Percentiles rank a stretch among this genome's conserved stretches.
Evolutionary conservation across 257 asterid species (phyloP).

Genomic region (Linderniella brevidens): DNA sequence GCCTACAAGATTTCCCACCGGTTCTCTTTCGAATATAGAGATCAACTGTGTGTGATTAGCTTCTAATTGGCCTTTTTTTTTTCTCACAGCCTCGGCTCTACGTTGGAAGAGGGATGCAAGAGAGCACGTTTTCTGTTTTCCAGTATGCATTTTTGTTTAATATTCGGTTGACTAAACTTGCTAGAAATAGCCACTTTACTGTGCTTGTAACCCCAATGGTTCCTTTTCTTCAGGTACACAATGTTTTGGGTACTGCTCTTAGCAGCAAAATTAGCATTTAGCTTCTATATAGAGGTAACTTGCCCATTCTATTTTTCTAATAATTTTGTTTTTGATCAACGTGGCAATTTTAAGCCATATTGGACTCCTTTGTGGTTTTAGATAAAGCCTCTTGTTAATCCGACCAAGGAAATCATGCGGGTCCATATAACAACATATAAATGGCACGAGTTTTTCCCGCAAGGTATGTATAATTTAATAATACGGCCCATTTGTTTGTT

Average conservation of each 20-base stretch:
- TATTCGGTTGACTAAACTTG: conserved; percentile 10
- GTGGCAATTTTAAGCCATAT: neutral
- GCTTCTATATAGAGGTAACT: conserved; percentile 73
- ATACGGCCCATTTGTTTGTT: too few species aligned
- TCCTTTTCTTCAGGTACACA: conserved; percentile 50
- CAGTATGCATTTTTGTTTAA: conserved; percentile 46
- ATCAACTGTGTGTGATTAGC: conserved; percentile 2
- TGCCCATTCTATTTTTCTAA: neutral
- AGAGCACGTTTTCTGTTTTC: conserved; percentile 69
- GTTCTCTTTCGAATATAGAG: too few species aligned
- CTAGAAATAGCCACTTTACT: conserved; percentile 9
- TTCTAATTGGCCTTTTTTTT: conserved; percentile 8
- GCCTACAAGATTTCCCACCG: too few species aligned
- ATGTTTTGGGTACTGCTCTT: conserved; percentile 84
- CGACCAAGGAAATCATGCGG: conserved; percentile 69
- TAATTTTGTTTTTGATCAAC: neutral
- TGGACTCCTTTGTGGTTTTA: conserved; percentile 22
- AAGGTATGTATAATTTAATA: conserved; percentile 54
- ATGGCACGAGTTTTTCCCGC: conserved; percentile 99
- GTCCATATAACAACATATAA: conserved; percentile 27
- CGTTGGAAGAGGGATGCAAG: conserved; percentile 99
- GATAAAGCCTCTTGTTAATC: conserved; percentile 81
- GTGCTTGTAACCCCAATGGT: conserved; percentile 9
- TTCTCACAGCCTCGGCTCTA: conserved; percentile 83
- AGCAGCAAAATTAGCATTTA: conserved; percentile 80